Base-by-base conservation (phyloP, 202 grass and related monocot species). In the Panicum virgatum region DNA sequence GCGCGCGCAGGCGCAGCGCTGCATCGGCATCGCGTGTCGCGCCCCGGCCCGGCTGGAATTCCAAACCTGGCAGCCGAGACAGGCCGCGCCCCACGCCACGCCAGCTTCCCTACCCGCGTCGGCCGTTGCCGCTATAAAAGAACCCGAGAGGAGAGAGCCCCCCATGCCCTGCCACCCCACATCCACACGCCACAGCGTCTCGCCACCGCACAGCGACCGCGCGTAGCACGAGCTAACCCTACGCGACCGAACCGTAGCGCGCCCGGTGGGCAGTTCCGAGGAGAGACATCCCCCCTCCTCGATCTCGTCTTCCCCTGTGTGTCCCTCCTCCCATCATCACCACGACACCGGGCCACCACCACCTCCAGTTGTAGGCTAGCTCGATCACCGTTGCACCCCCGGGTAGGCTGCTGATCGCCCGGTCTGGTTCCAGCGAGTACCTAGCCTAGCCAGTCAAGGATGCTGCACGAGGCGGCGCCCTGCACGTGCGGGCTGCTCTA, bases 121-220 rank as follows among this genome's bases (percentile, higher is more conserved):
- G n/a, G n/a, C n/a, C n/a, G n/a, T n/a, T n/a, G 83, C 85, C 26
- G 72, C 78, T 89, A 89, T 90, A 90, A 86, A 90, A 86, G 52
- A 90, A 74, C 11, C 67, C 83, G 66, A 30, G 67, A n/a, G n/a
- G n/a, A n/a, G n/a, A n/a, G n/a, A n/a, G 69, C 37, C 76, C 68
- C 69, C 88, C 72, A 72, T 81, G 57, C 77, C 72, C 47, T 69
- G 40, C 81, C 52, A 39, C 70, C 32, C 77, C 77, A 65, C 80
- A 65, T 57, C 78, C 70, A 77, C 74, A 45, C 65, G 12, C 50
- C 36, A 40, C 25, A 76, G 16, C 14, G 5, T 36, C 39, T 26
- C 42, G 39, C 68, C 47, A 46, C 39, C 42, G 42, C 42, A 44
- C 44, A 46, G 12, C 44, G 12, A 46, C 44, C 25, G 56, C 58